phyloP scores from a whole-genome alignment of 306 rosid species.

The Cucumis cinereus region DNA sequence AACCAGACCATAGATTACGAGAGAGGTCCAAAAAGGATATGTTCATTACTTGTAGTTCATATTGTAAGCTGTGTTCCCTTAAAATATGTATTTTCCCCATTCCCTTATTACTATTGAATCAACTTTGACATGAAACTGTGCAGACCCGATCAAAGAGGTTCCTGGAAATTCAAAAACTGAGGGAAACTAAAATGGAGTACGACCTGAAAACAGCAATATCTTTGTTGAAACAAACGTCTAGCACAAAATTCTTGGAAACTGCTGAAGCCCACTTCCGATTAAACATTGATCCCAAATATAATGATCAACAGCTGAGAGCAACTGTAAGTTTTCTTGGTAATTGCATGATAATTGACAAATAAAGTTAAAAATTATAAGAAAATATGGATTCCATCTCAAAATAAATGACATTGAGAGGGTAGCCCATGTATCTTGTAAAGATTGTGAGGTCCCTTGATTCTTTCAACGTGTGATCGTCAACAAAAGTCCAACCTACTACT shows the following conservation, averaged over 20 bases:
- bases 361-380: background rate
- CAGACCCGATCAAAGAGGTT: constrained; percentile 89
- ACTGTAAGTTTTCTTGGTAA: constrained; percentile 53
- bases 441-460: too few relatives aligned
- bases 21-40: background rate
- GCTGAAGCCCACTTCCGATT: constrained; percentile 99
- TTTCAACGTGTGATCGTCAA: too few relatives aligned
- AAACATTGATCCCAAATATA: constrained; percentile 92
- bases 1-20: background rate
- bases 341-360: background rate
- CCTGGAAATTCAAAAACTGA: constrained; percentile 82
- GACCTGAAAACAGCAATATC: constrained; percentile 67
- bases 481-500: background rate
- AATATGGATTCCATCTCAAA: too few relatives aligned
- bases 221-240: constrained; percentile 60
- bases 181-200: constrained; percentile 76
- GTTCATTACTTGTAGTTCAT: background rate
- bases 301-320: constrained; percentile 95
- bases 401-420: too few relatives aligned
- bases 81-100: background rate
- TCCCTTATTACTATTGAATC: background rate
- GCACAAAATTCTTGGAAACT: constrained; percentile 70
- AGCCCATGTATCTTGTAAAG: too few relatives aligned
- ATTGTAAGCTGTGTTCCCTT: background rate
- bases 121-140: background rate